Conservation (phyloP, 352 stramenopile species). For the Globisporangium ultimum region DNA sequence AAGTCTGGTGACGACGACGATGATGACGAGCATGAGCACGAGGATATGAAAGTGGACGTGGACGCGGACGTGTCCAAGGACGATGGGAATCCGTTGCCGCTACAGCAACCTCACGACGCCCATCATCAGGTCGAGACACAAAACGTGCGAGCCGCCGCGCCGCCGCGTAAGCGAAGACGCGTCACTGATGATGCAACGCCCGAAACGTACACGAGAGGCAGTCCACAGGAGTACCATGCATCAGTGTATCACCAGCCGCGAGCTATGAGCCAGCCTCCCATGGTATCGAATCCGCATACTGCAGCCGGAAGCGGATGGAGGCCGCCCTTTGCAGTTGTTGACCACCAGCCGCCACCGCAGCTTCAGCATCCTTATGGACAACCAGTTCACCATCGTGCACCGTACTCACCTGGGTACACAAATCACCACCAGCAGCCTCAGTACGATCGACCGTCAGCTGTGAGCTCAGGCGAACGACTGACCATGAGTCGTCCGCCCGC, state of each 20-base stretch:
- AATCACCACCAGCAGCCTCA: neutral
- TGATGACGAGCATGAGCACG: constrained; percentile 3
- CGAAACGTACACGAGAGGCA: too few relatives aligned
- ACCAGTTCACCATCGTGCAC: neutral
- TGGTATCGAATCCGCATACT: too few relatives aligned
- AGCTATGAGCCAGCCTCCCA: too few relatives aligned
- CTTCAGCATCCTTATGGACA: neutral
- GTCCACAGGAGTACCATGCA: too few relatives aligned
- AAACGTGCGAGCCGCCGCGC: neutral
- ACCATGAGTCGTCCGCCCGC: neutral
- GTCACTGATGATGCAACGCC: too few relatives aligned
- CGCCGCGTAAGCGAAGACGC: constrained; percentile 14
- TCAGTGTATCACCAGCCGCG: too few relatives aligned
- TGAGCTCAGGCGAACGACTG: neutral
- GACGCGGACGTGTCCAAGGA: too few relatives aligned
- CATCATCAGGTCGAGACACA: neutral
- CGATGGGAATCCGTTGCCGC: too few relatives aligned
- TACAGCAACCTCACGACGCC: neutral
- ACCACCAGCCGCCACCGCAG: neutral
- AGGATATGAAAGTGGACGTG: too few relatives aligned
- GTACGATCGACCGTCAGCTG: neutral
- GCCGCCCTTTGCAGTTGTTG: too few relatives aligned
- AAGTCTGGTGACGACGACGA: constrained; percentile 18
- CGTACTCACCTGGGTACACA: neutral
- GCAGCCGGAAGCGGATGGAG: too few relatives aligned